Base-by-base conservation (phyloP, 2,329 filamentous ascomycete genomes). In the Aspergillus hortae region DNA sequence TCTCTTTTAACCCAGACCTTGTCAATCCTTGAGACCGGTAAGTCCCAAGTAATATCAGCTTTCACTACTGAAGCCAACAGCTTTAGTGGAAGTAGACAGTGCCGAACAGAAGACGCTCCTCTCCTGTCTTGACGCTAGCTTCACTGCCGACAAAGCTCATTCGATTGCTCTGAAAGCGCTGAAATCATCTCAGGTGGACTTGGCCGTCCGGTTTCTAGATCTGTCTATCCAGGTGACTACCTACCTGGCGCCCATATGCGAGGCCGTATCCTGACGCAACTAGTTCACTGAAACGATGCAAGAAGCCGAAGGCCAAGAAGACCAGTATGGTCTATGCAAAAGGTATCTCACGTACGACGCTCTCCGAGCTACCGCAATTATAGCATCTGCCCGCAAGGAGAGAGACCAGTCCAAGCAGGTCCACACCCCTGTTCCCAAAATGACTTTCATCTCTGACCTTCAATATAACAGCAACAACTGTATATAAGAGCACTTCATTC, bases 331-430 rank as follows among this genome's bases (percentile, higher is more conserved):
- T 60, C 63, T 87, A 4, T 68, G 70, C 3, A 70, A 87, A 6
- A 86, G 87, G 32, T 74, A 76, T 15, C 78, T 90, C 52, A 83
- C 88, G 30, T 91, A 89, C 64, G 75, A 89, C 51, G 95, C 90
- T 59, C 76, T 94, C 51, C 74, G 71, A 44, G 70, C 74, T 11
- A 76, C 73, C 21, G 72, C 76, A 3, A 69, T 72, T 14, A 69
- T 75, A 4, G 72, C 74, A 2, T 61, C 80, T n/a, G 80, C 77
- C 15, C 73, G 81, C 36, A 69, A 70, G 7, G 69, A 77, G 47
- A 71, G 74, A 33, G 67, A 68, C 19, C 48, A 68, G 15, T 62
- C 72, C 44, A 54, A 62, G 7, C 74, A 74, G 55, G 77, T 76
- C 21, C 17, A 25, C 23, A 56, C 67, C 58, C 4, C 17, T 32